Evolutionary conservation across 202 grass and related monocot species (phyloP).

Genomic region (Setaria italica): DNA sequence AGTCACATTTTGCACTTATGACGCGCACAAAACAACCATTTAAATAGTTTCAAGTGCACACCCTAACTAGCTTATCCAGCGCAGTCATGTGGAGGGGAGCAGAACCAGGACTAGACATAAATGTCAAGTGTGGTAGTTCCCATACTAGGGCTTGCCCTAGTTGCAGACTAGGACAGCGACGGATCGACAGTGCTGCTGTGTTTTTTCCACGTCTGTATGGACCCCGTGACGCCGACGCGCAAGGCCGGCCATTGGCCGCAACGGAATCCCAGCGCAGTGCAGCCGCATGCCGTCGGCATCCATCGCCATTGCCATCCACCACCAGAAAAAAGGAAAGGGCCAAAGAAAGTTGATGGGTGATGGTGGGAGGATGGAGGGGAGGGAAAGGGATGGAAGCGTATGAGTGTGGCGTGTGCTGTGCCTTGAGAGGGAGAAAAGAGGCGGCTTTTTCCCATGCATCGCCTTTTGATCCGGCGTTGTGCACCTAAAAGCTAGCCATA

Average conservation of each 20-base stretch:
- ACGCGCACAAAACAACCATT: not conserved
- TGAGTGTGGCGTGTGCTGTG: not conserved
- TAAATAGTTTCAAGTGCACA: not conserved
- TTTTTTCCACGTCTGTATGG: constrained; percentile 38
- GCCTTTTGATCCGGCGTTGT: constrained; percentile 28
- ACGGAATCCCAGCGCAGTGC: constrained; percentile 35
- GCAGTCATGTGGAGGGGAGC: not conserved
- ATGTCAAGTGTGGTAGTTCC: constrained; percentile 23
- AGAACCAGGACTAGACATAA: not conserved
- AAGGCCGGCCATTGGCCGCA: constrained; percentile 27
- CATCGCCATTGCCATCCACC: constrained; percentile 31
- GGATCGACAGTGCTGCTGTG: not conserved
- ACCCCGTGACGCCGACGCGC: constrained; percentile 34
- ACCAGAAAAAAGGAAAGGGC: constrained; percentile 2
- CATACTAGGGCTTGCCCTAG: constrained; percentile 9
- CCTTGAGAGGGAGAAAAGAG: constrained; percentile 42
- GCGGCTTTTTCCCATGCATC: not conserved
- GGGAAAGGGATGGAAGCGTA: constrained; percentile 5
- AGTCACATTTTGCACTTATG: not conserved
- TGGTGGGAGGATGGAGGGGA: constrained; percentile 25
- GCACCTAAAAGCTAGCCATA: constrained; percentile 39
- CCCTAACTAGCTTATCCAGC: not conserved
- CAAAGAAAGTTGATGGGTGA: constrained; percentile 33
- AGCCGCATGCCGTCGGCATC: not conserved
- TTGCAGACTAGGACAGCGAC: constrained; percentile 14